phyloP scores from a whole-genome alignment of 2,329 filamentous ascomycete species.

The Claviceps fusiformis region DNA sequence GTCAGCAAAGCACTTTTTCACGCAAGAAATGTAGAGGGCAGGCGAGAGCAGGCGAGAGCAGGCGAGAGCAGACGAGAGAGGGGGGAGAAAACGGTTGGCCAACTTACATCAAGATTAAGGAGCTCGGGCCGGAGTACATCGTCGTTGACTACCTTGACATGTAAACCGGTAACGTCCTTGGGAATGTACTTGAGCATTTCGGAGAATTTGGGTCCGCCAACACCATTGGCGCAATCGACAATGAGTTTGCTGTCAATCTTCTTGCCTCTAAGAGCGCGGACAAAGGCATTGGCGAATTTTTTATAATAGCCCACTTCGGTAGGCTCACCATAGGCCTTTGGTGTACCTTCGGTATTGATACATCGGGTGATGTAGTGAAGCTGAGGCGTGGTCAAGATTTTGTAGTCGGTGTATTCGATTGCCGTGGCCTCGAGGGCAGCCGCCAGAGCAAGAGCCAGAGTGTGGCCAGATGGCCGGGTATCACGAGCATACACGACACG shows the following conservation, averaged over 20 bases:
- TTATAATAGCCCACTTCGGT: conserved; percentile 91
- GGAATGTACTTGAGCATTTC: conserved; percentile 78
- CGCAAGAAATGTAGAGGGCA: not conserved
- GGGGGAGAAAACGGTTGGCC: not conserved
- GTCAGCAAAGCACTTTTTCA: not conserved
- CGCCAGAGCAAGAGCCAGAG: conserved; percentile 64
- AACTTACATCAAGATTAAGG: conserved; percentile 69
- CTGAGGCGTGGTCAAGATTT: conserved; percentile 91
- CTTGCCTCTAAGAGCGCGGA: conserved; percentile 63
- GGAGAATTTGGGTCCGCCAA: conserved; percentile 79
- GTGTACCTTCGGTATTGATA: conserved; percentile 81
- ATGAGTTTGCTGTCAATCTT: conserved; percentile 62
- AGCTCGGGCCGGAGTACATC: conserved; percentile 81
- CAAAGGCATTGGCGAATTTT: conserved; percentile 78
- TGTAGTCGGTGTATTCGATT: conserved; percentile 69
- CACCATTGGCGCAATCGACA: conserved; percentile 93
- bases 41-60: not conserved
- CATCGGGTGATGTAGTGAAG: conserved; percentile 93
- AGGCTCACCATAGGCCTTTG: conserved; percentile 74
- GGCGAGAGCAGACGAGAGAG: too few species aligned
- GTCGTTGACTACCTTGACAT: conserved; percentile 84
- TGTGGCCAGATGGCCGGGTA: conserved; percentile 81
- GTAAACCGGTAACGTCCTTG: conserved; percentile 52
- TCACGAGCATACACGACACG: conserved; percentile 85
- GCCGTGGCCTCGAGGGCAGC: conserved; percentile 66